Base-by-base conservation (phyloP, 139 green algal genomes). In the Parachlorella kessleri region DNA sequence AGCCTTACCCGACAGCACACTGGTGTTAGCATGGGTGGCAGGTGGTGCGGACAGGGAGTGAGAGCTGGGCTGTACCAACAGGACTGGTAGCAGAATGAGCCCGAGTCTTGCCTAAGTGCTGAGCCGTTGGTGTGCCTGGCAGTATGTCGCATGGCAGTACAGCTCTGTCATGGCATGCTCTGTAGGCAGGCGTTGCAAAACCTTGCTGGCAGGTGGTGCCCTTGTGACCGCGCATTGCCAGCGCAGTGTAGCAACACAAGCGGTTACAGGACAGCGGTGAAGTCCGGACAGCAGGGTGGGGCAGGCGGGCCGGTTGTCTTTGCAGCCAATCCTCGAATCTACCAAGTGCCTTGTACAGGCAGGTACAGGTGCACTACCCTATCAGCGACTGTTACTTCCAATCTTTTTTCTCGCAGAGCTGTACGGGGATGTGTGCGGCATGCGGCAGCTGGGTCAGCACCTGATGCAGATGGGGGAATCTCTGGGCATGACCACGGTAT, bases 381-480 rank as follows among this genome's bases (percentile, higher is more conserved):
- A n/a, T n/a, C n/a, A n/a, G n/a, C n/a, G n/a, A n/a, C n/a, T n/a
- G n/a, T n/a, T n/a, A n/a, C n/a, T n/a, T 42, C 10, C 18, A 9
- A 23, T 1, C 32, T 53, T 0, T 39, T 40, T 32, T 7, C 6
- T 18, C 28, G 66, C 75, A 81, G 75, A 81, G 30, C 18, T 75
- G 66, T 75, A 28, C n/a, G 75, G 75, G 42, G 66, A 81, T 6
- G 26, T 75, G 48, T 70, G 66, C 66, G 55, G 24, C 66, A 26
- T 23, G 6, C 26, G 9, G 0, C 55, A 24, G 30, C 48, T 81
- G 42, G 42, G 39, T 0, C 41, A 76, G 53, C 68, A 76, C 37
- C 68, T 82, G 38, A n/a, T 72, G 68, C 68, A 36, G n/a, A 76
- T 82, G 76, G 76, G 68, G 3, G 68, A 72, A 37, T 35, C 38